Evolutionary conservation across 257 asterid genomes (phyloP), one percentile per base, ranked within the genome.

Genomic region (Ocimum tenuiflorum): DNA sequence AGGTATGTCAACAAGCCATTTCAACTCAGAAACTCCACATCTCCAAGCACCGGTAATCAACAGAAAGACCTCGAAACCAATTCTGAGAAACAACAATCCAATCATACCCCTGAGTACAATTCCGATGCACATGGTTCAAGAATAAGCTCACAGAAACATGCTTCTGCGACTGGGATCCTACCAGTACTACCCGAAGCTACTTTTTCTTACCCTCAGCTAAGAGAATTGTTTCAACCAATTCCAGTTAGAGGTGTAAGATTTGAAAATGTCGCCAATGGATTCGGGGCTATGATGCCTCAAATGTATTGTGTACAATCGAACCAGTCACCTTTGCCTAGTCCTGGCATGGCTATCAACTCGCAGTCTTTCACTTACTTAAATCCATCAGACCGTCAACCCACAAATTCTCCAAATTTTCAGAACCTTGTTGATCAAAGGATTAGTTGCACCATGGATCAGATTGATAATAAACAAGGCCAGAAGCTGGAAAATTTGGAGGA

Each of bases 1-100:
- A 92, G 96, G 77, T 92, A 92, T 63, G 81, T 78, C 19, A 85
- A 81, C 65, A 85, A 60, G 82, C 82, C 79, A 14, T 27, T 67
- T 52, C 91, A 76, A 54, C 74, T 66, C 63, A 71, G 53, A 31
- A 79, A 59, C 58, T 78, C 88, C 24, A 69, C 75, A 15, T 79
- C 87, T 1, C 81, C 84, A 6, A 77, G 77, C 81, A 75, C 81
- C 53, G 78, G 78, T 33, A 78, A 79, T 80, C 86, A 82, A 71
- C 87, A 68, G 65, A 85, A 80, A 69, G 88, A 78, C 45, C 76
- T 46, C 8, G 77, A 69, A 66, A 67, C 80, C 75, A 72, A 68
- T 77, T 75, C 83, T 5, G 81, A 79, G 59, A 84, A 74, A 61
- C 89, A 84, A 60, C 65, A 70, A 13, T 79, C 85, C 54, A 56